A percentile compares a stretch with the other conserved stretches of the same genome.
These are phyloP conservation scores for Citrus medica DNA, from an alignment of 345 rosid species.

Conservation along the genomic window DNA sequence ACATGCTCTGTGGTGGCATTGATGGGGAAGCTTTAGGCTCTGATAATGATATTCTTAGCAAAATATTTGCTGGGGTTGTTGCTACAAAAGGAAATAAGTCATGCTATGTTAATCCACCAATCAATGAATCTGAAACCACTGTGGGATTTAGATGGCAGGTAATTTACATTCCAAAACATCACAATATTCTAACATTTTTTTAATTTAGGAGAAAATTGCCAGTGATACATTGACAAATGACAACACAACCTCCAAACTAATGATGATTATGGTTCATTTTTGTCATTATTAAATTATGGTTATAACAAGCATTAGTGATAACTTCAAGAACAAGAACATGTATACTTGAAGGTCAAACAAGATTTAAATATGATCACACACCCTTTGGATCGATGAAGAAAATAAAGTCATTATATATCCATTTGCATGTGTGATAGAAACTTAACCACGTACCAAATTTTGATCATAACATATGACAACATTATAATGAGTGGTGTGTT, in stretches of 20 bases:
- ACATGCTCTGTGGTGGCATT: constrained; percentile 18
- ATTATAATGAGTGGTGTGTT: not conserved
- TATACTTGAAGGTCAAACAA: too few relatives aligned
- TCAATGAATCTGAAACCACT: not conserved
- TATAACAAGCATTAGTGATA: not conserved
- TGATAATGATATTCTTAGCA: constrained; percentile 23
- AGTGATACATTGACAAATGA: not conserved
- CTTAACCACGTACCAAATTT: not conserved
- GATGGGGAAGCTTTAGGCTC: constrained; percentile 12
- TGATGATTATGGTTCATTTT: not conserved
- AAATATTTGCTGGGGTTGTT: constrained; percentile 20
- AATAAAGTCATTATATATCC: too few relatives aligned
- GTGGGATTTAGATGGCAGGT: constrained; percentile 47
- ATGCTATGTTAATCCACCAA: constrained; percentile 11
- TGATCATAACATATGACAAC: not conserved
- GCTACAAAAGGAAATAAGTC: not conserved
- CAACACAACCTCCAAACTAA: not conserved
- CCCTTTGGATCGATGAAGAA: not conserved
- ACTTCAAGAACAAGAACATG: not conserved
- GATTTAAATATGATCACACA: too few relatives aligned
- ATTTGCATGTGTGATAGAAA: too few relatives aligned
- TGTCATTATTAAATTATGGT: not conserved
- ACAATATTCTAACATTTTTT: too few relatives aligned
- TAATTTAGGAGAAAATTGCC: too few relatives aligned
- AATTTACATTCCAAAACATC: not conserved